Evolutionary conservation across 176 grass and related monocot species (phyloP).

Genomic region (Rhynchospora tenuis): DNA sequence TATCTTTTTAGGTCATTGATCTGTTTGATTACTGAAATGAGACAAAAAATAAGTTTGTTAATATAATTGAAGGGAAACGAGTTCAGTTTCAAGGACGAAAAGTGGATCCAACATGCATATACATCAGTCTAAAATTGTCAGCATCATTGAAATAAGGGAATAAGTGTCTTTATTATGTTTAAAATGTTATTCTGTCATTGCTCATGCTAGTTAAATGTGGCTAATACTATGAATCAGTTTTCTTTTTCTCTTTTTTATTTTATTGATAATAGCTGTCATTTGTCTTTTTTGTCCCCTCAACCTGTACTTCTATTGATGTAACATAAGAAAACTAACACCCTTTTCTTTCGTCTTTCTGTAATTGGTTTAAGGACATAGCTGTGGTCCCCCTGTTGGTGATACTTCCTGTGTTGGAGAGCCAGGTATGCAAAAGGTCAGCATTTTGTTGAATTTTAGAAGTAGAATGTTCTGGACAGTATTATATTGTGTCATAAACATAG

Average conservation of each 20-base stretch:
- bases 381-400: constrained; percentile 95
- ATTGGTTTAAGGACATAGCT: constrained; percentile 78
- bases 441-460: constrained; percentile 10
- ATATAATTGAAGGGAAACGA: background rate
- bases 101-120: background rate
- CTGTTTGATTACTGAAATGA: background rate
- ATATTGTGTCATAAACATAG: background rate
- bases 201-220: background rate
- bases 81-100: background rate
- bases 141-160: too few relatives aligned
- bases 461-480: too few relatives aligned
- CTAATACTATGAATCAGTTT: background rate
- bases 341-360: constrained; percentile 18
- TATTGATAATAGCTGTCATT: background rate
- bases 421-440: constrained; percentile 83
- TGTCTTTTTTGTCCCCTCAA: background rate
- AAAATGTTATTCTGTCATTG: background rate
- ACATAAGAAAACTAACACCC: background rate
- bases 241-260: background rate
- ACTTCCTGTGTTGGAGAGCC: constrained; percentile 95
- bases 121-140: background rate
- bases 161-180: background rate
- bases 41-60: background rate
- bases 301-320: background rate
- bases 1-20: background rate